Evolutionary conservation across 805 yeast genomes (phyloP), one percentile per base, ranked within the genome.

Genomic region (Huiozyma sinensis): DNA sequence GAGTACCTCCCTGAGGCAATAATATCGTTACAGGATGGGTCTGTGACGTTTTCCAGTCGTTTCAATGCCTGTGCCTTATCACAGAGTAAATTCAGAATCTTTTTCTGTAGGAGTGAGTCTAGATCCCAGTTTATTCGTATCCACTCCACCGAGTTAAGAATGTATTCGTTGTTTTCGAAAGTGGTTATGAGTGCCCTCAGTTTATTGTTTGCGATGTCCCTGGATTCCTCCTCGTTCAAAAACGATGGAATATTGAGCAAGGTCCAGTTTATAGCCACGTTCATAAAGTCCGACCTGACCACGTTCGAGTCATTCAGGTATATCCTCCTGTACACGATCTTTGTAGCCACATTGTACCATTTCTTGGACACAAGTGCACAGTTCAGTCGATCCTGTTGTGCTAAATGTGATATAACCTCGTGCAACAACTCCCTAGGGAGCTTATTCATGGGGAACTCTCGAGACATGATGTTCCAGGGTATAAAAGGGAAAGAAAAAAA

Each of bases 121-220:
- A 68, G 50, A 52, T 69, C 73, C 73, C 73, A 69, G 47, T 68
- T 69, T 35, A 69, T 56, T 43, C 73, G 50, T 3, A 69, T 60
- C 61, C 70, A 68, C 30, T 57, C 57, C 4, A 69, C 60, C 27
- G 60, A 48, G 12, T 57, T 52, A 28, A 58, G 36, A 9, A 58
- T 55, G 1, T 48, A 46, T 7, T 28, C 7, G 41, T 61, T 61
- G 28, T 52, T 47, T 8, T 48, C 38, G 5, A 67, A 43, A 0
- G 68, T 50, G 9, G 53, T 34, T 2, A 67, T 52, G 12, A 68
- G 49, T 33, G 47, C 43, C 11, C 31, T 28, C 24, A 68, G 45
- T 38, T 61, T 60, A 9, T 34, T 41, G 47, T 67, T 63, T 4
- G 70, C 67, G 7, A 55, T 51, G 3, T 46, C 48, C 17, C 63